These are phyloP conservation scores for Metarhizium album DNA, from an alignment of 2,329 filamentous ascomycete genomes.

Conservation along the genomic window DNA sequence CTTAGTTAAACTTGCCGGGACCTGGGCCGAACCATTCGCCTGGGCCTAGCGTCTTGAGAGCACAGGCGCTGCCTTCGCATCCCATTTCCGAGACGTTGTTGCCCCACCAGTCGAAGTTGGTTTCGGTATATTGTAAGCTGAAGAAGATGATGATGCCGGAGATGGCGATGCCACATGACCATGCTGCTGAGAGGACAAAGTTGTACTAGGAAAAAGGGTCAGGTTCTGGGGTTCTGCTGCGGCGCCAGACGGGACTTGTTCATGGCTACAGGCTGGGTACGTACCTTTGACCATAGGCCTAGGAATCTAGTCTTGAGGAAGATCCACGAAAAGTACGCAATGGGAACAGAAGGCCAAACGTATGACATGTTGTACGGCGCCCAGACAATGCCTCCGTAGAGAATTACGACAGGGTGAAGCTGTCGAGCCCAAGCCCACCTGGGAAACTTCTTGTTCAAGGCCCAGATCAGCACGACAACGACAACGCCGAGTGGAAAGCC, in stretches of 20 bases:
- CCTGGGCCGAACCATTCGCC: conserved; percentile 30
- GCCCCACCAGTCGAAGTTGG: conserved; percentile 38
- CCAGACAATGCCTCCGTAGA: conserved; percentile 35
- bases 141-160: conserved; percentile 44
- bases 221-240: conserved; percentile 1
- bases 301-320: conserved; percentile 38
- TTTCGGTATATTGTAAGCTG: conserved; percentile 32
- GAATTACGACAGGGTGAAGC: conserved; percentile 36
- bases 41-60: conserved; percentile 21
- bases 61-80: conserved; percentile 31
- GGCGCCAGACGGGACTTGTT: not conserved
- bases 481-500: conserved; percentile 40
- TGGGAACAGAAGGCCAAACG: conserved; percentile 39
- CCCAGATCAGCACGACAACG: conserved; percentile 32
- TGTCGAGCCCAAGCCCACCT: conserved; percentile 30
- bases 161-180: conserved; percentile 39
- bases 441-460: conserved; percentile 28
- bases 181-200: conserved; percentile 40
- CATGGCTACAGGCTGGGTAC: conserved; percentile 2
- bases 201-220: conserved; percentile 36
- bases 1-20: conserved; percentile 26
- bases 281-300: conserved; percentile 40
- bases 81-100: conserved; percentile 30
- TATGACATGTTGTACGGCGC: conserved; percentile 42
- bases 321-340: conserved; percentile 41